Evolutionary conservation across 352 stramenopile genomes (phyloP).

Genomic region (Globisporangium camurandrum): DNA sequence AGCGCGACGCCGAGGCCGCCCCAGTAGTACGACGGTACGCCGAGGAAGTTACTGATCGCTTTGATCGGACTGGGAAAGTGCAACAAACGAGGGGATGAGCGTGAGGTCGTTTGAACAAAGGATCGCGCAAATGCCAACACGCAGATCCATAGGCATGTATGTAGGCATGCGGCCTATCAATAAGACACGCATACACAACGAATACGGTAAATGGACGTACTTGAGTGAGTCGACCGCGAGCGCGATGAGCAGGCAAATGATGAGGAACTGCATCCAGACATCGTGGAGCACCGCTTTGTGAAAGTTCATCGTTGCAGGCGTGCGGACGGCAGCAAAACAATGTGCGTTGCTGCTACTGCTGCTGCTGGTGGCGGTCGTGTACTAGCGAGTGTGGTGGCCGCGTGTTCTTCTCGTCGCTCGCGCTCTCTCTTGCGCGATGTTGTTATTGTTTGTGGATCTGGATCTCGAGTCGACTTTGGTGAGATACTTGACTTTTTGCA

Average conservation of each 20-base stretch:
- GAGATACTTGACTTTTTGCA: no score
- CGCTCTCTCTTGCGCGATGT: no score
- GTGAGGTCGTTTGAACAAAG: background rate
- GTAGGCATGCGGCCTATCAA: background rate
- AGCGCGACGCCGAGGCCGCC: conserved; percentile 49
- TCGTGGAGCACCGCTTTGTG: conserved; percentile 76
- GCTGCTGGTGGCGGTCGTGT: background rate
- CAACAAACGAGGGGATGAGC: background rate
- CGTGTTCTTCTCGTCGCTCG: no score
- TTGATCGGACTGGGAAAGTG: conserved; percentile 55
- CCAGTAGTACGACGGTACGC: conserved; percentile 63
- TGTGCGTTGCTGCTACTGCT: background rate
- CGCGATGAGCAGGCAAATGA: conserved; percentile 66
- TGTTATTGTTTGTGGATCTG: no score
- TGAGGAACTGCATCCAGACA: conserved; percentile 76
- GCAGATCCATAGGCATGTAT: no score
- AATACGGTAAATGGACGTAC: no score
- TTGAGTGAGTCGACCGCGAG: conserved; percentile 84
- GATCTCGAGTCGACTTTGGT: no score
- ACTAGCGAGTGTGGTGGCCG: background rate
- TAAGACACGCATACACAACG: background rate
- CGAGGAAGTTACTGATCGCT: conserved; percentile 65
- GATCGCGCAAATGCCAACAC: no score
- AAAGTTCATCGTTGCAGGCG: conserved; percentile 47
- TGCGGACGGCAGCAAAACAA: background rate